These are phyloP conservation scores for Bruguiera hainesii DNA, from an alignment of 441 rosid genomes.

Conservation along the genomic window DNA sequence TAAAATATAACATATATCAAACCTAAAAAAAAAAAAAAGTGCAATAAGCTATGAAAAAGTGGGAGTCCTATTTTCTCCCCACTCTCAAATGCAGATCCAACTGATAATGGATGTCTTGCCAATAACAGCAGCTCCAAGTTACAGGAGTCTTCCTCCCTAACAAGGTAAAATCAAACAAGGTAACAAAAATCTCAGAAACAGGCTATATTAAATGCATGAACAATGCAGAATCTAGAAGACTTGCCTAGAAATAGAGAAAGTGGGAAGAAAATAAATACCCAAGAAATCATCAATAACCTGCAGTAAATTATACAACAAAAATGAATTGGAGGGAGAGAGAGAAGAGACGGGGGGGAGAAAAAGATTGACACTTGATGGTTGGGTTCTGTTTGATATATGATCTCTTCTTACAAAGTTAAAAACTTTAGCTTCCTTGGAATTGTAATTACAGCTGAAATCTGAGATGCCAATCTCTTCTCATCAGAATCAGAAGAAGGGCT, in stretches of 20 bases:
- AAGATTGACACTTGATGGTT: constrained; percentile 1
- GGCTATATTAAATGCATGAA: constrained; percentile 16
- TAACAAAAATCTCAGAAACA: constrained; percentile 29
- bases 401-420: constrained; percentile 41
- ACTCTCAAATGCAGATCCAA: constrained; percentile 56
- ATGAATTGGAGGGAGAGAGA: neutral
- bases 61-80: constrained; percentile 2
- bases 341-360: too few relatives aligned
- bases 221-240: constrained; percentile 3
- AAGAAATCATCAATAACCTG: too few relatives aligned
- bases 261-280: neutral
- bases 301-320: neutral
- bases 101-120: constrained; percentile 37
- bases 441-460: constrained; percentile 35
- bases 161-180: constrained; percentile 34
- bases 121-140: constrained; percentile 34
- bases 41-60: too few relatives aligned
- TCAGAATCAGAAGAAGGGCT: constrained; percentile 1
- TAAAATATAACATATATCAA: too few relatives aligned
- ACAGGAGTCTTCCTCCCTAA: constrained; percentile 55
- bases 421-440: constrained; percentile 28
- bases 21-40: too few relatives aligned
- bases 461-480: neutral
- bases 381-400: constrained; percentile 19
- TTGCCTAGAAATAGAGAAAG: neutral